Base-by-base conservation (phyloP, 352 stramenopile species). In the Globisporangium viniferum region DNA sequence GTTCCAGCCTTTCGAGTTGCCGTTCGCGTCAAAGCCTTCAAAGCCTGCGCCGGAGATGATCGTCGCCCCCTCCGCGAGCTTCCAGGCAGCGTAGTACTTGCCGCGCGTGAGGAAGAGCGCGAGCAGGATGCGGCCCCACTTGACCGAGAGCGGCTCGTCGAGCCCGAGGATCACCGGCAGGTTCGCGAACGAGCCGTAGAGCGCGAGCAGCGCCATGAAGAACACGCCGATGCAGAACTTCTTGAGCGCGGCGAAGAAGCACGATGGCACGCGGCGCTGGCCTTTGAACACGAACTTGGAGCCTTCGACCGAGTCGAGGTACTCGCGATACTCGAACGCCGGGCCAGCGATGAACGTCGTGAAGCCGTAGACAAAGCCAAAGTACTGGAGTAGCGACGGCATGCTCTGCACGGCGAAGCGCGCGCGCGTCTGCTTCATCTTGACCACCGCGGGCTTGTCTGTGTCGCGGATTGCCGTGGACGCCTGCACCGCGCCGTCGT, bases 11-110 rank as follows among this genome's bases (percentile, higher is more conserved):
- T 89, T 93, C 31, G 80, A 63, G 24, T 91, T 74, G 46, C 91
- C 92, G 1, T 97, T 77, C 12, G 82, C 81, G 51, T 97, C 79
- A 72, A 98, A 98, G 3, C 97, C 96, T 76, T 98, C 93, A 69
- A 98, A 99, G 20, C 97, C 97, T 64, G 82, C 86, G 31, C 90
- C 91, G 0, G 71, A 80, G 0, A 97, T 68, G 39, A 97, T 83
- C 4, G 84, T 91, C 5, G 90, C 81, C 18, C 90, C 88, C 65
- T 96, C 88, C 0, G 88, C 79, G 55, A 94, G 66, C 70, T 98
- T 98, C 96, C 95, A 99, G 3, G 93, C 95, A 68, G 97, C 97
- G 78, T 98, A 99, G 75, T 99, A 99, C 84, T 99, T 99, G 72
- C 92, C 84, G 48, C 93, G 83, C 39, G 86, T 89, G 53, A 98